A percentile compares a stretch with the other conserved stretches of the same genome.
Conservation (phyloP, 2,329 filamentous ascomycete species). For the Neonectria punicea region DNA sequence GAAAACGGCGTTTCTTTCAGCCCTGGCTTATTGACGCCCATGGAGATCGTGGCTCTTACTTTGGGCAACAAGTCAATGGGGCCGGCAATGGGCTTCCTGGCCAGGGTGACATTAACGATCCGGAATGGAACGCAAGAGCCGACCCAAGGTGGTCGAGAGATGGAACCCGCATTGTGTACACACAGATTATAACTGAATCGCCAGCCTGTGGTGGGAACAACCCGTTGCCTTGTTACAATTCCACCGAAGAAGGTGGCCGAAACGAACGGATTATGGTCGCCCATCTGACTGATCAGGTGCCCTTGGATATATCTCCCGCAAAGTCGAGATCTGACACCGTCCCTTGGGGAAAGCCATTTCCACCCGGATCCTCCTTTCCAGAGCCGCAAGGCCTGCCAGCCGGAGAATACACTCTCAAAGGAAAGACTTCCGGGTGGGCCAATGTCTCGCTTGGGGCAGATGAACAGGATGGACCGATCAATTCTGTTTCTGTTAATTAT, state of each 20-base stretch:
- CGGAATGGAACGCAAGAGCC: slow-evolving; percentile 59
- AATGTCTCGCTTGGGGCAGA: too few relatives aligned
- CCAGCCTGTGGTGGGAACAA: slow-evolving; percentile 57
- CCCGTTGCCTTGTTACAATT: slow-evolving; percentile 52
- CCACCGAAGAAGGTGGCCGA: slow-evolving; percentile 51
- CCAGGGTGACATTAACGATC: slow-evolving; percentile 53
- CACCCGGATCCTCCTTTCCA: too few relatives aligned
- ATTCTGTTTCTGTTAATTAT: not conserved
- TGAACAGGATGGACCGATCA: too few relatives aligned
- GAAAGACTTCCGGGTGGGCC: too few relatives aligned
- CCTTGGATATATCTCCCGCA: too few relatives aligned
- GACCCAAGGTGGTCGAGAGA: slow-evolving; percentile 56
- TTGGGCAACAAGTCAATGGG: slow-evolving; percentile 55
- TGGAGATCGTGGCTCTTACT: slow-evolving; percentile 57
- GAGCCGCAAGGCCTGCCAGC: too few relatives aligned
- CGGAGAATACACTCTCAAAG: too few relatives aligned
- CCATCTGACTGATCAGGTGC: slow-evolving; percentile 43
- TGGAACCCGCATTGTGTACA: slow-evolving; percentile 55
- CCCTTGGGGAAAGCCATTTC: too few relatives aligned
- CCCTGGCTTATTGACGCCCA: slow-evolving; percentile 55
- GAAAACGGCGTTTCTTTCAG: slow-evolving; percentile 56
- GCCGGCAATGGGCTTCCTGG: slow-evolving; percentile 44
- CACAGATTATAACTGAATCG: slow-evolving; percentile 49
- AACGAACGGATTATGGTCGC: slow-evolving; percentile 55
- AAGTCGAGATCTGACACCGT: too few relatives aligned